Evolutionary conservation across 2,329 filamentous ascomycete genomes (phyloP), one percentile per base, ranked within the genome.

Genomic region (Fusarium dimerum): DNA sequence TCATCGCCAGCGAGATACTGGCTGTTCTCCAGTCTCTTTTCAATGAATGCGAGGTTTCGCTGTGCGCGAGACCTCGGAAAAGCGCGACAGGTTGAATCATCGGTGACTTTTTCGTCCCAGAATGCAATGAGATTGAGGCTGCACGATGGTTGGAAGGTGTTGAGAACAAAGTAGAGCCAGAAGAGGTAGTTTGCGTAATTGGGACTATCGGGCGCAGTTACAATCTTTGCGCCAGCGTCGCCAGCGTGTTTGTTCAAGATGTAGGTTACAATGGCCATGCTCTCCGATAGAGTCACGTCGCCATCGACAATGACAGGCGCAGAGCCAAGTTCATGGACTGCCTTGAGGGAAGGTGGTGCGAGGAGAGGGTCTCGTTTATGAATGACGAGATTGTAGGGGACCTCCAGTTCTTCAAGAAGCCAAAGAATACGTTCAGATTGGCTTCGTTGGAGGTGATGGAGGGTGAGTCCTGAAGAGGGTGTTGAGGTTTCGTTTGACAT

Each of bases 351-450:
- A 2, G 59, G 51, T 2, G 63, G 63, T 1, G 60, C 59, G 2
- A 63, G 40, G 2, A 63, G 39, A 0, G 63, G 62, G 2, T 48
- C 50, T 39, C 63, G 51, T 17, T 51, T 43, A 40, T 66, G 63
- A 1, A 36, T 40, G 30, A 62, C 65, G 11, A 66, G 56, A 8
- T 64, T 48, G 39, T 88, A 88, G 2, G 73, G 64, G 47, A 88
- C 68, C 44, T 69, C 67, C 16, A 88, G 79, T 67, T 88, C 85
- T 67, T 88, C 85, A 66, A 82, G 82, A 43, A 88, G 78, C 78
- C 82, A 88, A 62, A 80, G 71, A 47, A 87, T 76, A 40, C 85
- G 82, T 66, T 88, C 84, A 36, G 83, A 86, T 65, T 87, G 83
- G 11, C 82, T 84, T 65, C 75, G 61, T 43, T 75, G 71, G n/a